phyloP scores from a whole-genome alignment of 768 basidiomycete species.

The Tephrocybe sp. region DNA sequence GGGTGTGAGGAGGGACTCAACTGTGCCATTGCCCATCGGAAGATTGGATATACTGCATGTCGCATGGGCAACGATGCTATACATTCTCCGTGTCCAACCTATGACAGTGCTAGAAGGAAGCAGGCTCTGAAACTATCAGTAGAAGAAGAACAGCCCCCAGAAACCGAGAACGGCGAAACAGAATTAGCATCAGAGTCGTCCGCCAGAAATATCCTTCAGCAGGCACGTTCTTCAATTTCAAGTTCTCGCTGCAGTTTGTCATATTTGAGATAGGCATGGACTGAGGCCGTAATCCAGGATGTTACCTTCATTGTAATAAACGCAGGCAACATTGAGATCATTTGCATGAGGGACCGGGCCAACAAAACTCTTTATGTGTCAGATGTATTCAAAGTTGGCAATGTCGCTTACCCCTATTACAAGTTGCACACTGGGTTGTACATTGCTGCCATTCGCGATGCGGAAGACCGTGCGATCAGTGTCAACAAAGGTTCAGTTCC shows the following conservation, averaged over 20 bases:
- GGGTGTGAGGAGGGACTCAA: not conserved
- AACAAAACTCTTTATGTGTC: slow-evolving; percentile 4
- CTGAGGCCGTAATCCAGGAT: slow-evolving; percentile 3
- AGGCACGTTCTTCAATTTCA: not conserved
- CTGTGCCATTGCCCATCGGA: not conserved
- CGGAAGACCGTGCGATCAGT: not conserved
- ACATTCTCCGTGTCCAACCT: not conserved
- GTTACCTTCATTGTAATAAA: slow-evolving; percentile 8
- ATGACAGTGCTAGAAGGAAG: not conserved
- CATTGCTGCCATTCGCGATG: not conserved
- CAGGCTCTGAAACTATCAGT: too few species aligned
- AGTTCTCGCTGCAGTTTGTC: not conserved
- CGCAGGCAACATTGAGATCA: slow-evolving; percentile 6
- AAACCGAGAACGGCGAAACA: too few species aligned
- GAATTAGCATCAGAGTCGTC: not conserved
- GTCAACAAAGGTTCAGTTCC: not conserved
- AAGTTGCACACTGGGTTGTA: slow-evolving; percentile 3
- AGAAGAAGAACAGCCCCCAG: too few species aligned
- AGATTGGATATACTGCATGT: not conserved
- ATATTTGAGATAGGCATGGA: slow-evolving; percentile 1
- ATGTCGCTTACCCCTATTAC: not conserved
- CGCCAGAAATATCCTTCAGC: slow-evolving; percentile 1
- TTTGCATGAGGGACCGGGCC: not conserved
- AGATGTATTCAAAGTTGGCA: not conserved
- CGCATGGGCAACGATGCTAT: not conserved